Percentiles rank a stretch among this genome's conserved stretches.
phyloP scores from a whole-genome alignment of 257 asterid genomes.

The Lycium barbarum region DNA sequence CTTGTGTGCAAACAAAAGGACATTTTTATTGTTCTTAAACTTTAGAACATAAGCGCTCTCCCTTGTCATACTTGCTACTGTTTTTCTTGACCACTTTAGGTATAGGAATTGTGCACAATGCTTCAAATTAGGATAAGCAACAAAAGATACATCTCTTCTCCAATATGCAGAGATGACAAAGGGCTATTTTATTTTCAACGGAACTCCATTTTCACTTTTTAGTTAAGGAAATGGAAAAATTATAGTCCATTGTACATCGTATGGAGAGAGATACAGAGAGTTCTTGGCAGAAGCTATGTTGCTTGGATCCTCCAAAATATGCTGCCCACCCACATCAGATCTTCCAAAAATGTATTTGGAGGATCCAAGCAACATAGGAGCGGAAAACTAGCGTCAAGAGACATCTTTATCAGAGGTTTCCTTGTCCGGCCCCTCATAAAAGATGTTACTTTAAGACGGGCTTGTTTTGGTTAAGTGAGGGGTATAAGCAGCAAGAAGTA shows the following conservation, averaged over 20 bases:
- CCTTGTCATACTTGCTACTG: neutral
- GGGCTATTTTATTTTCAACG: neutral
- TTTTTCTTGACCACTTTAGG: neutral
- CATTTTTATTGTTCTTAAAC: neutral
- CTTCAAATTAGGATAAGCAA: neutral
- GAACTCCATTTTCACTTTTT: neutral
- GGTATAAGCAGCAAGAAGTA: neutral
- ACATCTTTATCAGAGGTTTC: neutral
- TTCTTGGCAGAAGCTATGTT: neutral
- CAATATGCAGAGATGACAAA: slow-evolving; percentile 13
- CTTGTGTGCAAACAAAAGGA: neutral
- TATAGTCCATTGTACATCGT: neutral
- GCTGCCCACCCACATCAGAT: neutral
- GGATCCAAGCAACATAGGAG: neutral
- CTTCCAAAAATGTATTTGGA: neutral
- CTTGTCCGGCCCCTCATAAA: neutral
- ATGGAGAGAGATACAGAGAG: neutral
- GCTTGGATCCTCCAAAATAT: neutral
- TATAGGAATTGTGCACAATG: neutral
- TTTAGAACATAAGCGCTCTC: neutral
- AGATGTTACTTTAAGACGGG: neutral
- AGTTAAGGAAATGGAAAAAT: slow-evolving; percentile 13
- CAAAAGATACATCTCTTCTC: neutral
- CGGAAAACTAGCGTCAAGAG: neutral
- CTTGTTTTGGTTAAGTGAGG: neutral